A percentile compares a stretch with the other conserved stretches of the same genome.
These are phyloP conservation scores for Datisca glomerata DNA, from an alignment of 306 rosid species.

Conservation along the genomic window DNA sequence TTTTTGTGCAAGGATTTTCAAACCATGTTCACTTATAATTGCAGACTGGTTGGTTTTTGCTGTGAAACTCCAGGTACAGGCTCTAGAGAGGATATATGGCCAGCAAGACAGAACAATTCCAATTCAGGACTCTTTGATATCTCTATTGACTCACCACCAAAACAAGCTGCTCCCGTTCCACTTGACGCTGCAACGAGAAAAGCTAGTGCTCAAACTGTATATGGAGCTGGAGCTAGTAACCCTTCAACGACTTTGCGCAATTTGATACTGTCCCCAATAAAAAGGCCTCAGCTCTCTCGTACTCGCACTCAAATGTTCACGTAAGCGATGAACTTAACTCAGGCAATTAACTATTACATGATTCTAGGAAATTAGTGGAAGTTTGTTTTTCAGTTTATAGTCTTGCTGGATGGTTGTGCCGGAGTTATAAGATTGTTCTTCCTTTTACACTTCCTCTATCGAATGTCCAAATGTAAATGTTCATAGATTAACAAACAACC, in stretches of 20 bases:
- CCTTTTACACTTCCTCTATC: no score
- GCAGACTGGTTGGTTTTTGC: conserved; percentile 66
- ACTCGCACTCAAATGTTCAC: conserved; percentile 81
- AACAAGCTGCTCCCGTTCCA: conserved; percentile 35
- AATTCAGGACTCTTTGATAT: no score
- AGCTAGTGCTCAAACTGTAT: conserved; percentile 37
- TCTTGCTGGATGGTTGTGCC: no score
- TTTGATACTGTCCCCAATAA: conserved; percentile 85
- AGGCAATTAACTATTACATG: no score
- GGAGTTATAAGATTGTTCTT: no score
- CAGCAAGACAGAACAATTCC: conserved; percentile 83
- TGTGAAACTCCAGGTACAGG: conserved; percentile 97
- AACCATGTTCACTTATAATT: conserved; percentile 65
- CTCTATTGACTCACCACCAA: conserved; percentile 70
- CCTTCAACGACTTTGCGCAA: conserved; percentile 78
- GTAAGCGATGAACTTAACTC: no score
- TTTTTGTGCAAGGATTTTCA: no score
- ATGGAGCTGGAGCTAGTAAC: conserved; percentile 53
- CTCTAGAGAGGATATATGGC: conserved; percentile 95
- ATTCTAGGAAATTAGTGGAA: no score
- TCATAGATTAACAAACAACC: no score
- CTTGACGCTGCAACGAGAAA: conserved; percentile 70
- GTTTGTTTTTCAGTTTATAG: no score
- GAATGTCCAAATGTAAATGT: no score
- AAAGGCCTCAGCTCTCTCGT: conserved; percentile 89